Evolutionary conservation across 306 rosid genomes (phyloP).

Genomic region (Prunus davidiana): DNA sequence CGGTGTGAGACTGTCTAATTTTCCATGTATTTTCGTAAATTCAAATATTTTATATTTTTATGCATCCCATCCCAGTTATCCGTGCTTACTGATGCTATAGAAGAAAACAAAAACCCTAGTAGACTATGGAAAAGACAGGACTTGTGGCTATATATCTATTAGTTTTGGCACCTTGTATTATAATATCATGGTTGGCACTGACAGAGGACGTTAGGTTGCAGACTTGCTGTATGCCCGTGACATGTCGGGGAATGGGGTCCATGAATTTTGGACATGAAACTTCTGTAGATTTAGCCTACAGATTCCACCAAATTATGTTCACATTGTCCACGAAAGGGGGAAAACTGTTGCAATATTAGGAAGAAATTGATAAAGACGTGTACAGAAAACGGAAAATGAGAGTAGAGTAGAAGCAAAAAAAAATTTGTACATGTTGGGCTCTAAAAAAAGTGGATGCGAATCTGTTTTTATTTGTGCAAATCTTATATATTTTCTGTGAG

Average conservation of each 20-base stretch:
- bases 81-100: too few relatives aligned
- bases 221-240: constrained; percentile 3
- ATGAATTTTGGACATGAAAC: background rate
- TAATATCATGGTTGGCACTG: background rate
- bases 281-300: background rate
- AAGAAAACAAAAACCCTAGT: background rate
- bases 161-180: background rate
- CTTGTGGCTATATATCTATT: background rate
- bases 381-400: background rate
- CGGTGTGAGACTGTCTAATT: background rate
- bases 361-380: background rate
- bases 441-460: background rate
- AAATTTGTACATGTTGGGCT: too few relatives aligned
- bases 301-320: constrained; percentile 7
- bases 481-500: background rate
- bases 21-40: background rate
- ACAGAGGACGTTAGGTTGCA: background rate
- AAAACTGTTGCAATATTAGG: background rate
- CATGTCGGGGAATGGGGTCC: constrained; percentile 21
- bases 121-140: background rate
- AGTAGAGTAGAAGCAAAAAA: background rate
- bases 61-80: too few relatives aligned
- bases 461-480: background rate
- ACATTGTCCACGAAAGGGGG: background rate
- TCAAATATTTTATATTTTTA: too few relatives aligned